These are phyloP conservation scores for Boletus vinaceobasis DNA, from an alignment of 768 basidiomycete species.

Conservation along the genomic window DNA sequence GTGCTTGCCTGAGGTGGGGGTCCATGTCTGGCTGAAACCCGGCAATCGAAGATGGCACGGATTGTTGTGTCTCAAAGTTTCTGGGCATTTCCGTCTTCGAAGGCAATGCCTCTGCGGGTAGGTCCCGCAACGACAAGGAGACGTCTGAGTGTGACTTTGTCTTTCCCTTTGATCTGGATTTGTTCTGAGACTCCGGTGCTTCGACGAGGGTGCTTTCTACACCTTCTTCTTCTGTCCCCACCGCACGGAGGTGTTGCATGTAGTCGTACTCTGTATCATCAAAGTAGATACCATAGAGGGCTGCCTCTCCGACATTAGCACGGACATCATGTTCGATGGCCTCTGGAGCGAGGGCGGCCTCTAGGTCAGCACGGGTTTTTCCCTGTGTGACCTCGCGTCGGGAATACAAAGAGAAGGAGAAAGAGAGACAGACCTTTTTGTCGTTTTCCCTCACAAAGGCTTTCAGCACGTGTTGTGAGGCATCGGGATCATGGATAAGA, in stretches of 20 bases:
- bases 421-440: constrained; percentile 49
- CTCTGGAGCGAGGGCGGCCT: constrained; percentile 48
- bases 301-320: constrained; percentile 78
- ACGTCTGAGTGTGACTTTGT: constrained; percentile 39
- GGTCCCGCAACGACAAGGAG: constrained; percentile 45
- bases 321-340: constrained; percentile 46
- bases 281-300: constrained; percentile 86
- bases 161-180: constrained; percentile 26
- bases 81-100: constrained; percentile 71
- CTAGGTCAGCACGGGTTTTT: constrained; percentile 79
- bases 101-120: constrained; percentile 70
- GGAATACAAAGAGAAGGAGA: not conserved
- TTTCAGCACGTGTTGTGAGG: constrained; percentile 86
- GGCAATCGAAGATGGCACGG: constrained; percentile 75
- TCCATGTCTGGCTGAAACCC: constrained; percentile 97
- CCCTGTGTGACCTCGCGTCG: constrained; percentile 46
- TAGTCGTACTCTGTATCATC: constrained; percentile 98
- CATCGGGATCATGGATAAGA: constrained; percentile 89
- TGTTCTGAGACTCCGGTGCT: constrained; percentile 50
- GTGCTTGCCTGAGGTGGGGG: constrained; percentile 84
- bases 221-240: constrained; percentile 75
- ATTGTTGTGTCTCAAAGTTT: constrained; percentile 72
- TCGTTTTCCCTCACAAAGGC: constrained; percentile 69
- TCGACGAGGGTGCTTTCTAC: constrained; percentile 80
- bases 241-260: constrained; percentile 88